These are phyloP conservation scores for Boletellus ananiceps DNA, from an alignment of 768 basidiomycete species.

Conservation along the genomic window DNA sequence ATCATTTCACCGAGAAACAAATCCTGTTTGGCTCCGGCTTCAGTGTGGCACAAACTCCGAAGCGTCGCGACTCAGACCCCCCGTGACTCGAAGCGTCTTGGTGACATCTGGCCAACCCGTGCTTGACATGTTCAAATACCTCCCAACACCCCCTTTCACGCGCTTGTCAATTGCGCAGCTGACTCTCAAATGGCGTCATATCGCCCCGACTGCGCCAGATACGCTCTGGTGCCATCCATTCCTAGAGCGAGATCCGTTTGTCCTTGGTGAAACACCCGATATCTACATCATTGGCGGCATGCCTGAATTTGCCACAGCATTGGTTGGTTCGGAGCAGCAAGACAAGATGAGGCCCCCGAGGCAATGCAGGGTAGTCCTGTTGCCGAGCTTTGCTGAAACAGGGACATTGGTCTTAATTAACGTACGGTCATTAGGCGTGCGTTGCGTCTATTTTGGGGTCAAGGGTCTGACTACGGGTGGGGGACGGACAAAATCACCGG, in stretches of 20 bases:
- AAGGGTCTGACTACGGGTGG: constrained; percentile 29
- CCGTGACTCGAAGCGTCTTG: constrained; percentile 55
- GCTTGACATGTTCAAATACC: constrained; percentile 94
- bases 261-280: constrained; percentile 80
- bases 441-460: constrained; percentile 53
- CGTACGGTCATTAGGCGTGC: constrained; percentile 68
- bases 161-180: constrained; percentile 68
- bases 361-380: constrained; percentile 67
- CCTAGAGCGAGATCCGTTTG: constrained; percentile 81
- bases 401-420: constrained; percentile 80
- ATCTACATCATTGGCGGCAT: constrained; percentile 93
- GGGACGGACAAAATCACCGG: constrained; percentile 2
- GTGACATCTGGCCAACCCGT: constrained; percentile 91
- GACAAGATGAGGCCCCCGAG: constrained; percentile 25
- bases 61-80: constrained; percentile 13
- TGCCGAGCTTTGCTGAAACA: constrained; percentile 77
- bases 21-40: constrained; percentile 81
- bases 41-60: constrained; percentile 40
- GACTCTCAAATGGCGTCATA: constrained; percentile 89
- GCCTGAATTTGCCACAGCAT: constrained; percentile 69
- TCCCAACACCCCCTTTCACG: constrained; percentile 66
- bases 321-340: constrained; percentile 44
- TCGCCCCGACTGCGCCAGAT: constrained; percentile 98
- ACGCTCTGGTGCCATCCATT: constrained; percentile 99
- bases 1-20: constrained; percentile 77